Conservation (phyloP, 2,329 filamentous ascomycete species). For the Plectosphaerella sp. region DNA sequence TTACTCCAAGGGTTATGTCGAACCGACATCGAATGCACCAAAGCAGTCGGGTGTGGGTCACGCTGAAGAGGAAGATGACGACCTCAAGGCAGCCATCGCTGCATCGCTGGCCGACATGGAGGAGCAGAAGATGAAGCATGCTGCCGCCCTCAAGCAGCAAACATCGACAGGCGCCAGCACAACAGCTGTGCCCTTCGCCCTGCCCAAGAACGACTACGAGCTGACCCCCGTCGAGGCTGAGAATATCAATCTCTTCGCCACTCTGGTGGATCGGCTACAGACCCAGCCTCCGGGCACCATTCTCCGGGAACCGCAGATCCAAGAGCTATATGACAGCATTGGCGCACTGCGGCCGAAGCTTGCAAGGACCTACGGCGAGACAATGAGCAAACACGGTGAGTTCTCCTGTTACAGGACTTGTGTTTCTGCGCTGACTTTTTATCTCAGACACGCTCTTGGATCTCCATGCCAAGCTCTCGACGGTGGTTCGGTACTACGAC, state of each 20-base stretch:
- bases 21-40: conserved; percentile 42
- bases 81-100: conserved; percentile 90
- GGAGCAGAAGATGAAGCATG: conserved; percentile 90
- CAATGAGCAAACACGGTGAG: conserved; percentile 97
- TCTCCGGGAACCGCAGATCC: conserved; percentile 92
- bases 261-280: conserved; percentile 88
- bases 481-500: conserved; percentile 95
- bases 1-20: conserved; percentile 67
- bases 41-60: conserved; percentile 23
- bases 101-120: conserved; percentile 96
- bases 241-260: conserved; percentile 95
- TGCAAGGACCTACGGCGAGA: conserved; percentile 93
- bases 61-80: conserved; percentile 84
- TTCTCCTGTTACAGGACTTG: conserved; percentile 3
- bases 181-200: conserved; percentile 46
- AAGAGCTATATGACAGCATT: conserved; percentile 96
- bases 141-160: conserved; percentile 78
- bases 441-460: conserved; percentile 80
- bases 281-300: conserved; percentile 95
- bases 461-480: conserved; percentile 90
- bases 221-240: conserved; percentile 90
- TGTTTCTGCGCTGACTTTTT: conserved; percentile 23
- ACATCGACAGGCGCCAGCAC: conserved; percentile 49
- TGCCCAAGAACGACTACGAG: conserved; percentile 91
- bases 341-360: conserved; percentile 89